These are phyloP conservation scores for Yarrowia keelungensis DNA, from an alignment of 805 yeast species.

Conservation along the genomic window DNA sequence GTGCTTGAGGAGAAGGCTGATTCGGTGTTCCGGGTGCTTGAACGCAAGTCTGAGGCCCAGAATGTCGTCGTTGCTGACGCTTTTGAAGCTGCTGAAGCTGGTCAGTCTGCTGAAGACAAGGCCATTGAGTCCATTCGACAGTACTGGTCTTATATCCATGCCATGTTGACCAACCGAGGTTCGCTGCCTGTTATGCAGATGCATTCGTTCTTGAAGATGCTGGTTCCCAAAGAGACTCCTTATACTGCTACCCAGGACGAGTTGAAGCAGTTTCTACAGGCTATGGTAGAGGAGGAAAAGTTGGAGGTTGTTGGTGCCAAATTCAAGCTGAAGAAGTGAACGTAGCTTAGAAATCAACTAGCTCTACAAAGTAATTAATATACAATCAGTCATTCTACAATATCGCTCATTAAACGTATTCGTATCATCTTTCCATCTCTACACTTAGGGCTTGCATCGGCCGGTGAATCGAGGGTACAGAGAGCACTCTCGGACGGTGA, in stretches of 20 bases:
- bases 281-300: conserved; percentile 56
- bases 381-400: no score
- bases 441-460: conserved; percentile 85
- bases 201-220: conserved; percentile 60
- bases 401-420: not conserved
- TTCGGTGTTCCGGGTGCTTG: conserved; percentile 55
- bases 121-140: conserved; percentile 50
- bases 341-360: no score
- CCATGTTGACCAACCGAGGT: conserved; percentile 66
- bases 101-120: conserved; percentile 47
- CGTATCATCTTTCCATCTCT: not conserved
- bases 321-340: conserved; percentile 50
- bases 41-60: conserved; percentile 46
- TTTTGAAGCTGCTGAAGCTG: conserved; percentile 40
- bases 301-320: conserved; percentile 51
- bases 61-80: conserved; percentile 38
- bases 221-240: conserved; percentile 62
- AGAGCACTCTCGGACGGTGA: conserved; percentile 97
- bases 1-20: conserved; percentile 56
- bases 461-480: conserved; percentile 98
- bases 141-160: conserved; percentile 59
- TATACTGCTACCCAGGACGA: conserved; percentile 53
- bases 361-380: no score
- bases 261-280: conserved; percentile 54
- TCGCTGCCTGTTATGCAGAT: conserved; percentile 57